These are phyloP conservation scores for Wickerhamiella sorbophila DNA, from an alignment of 805 yeast species.

Conservation along the genomic window DNA sequence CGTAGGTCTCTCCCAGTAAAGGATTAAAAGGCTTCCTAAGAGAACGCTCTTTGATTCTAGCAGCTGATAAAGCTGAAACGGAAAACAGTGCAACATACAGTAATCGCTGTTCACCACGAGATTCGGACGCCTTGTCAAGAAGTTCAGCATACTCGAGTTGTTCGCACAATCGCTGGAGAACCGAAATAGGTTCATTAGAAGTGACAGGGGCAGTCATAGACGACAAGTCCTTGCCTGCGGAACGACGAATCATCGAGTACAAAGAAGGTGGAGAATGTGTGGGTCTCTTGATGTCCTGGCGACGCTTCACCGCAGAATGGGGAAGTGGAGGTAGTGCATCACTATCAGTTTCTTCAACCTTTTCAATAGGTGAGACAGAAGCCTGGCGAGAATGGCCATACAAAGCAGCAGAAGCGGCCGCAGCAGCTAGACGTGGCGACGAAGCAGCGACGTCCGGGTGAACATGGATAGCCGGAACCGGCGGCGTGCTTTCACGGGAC, in stretches of 20 bases:
- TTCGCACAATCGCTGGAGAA: constrained; percentile 69
- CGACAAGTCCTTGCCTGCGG: constrained; percentile 81
- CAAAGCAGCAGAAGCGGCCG: not conserved
- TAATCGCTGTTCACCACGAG: constrained; percentile 37
- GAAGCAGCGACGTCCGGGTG: not conserved
- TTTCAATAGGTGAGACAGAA: too few relatives aligned
- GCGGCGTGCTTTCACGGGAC: not conserved
- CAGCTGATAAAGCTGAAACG: constrained; percentile 52
- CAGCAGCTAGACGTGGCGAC: not conserved
- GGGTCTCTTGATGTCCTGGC: constrained; percentile 41
- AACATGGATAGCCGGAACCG: not conserved
- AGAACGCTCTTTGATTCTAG: constrained; percentile 61
- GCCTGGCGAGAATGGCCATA: not conserved
- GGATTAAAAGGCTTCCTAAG: constrained; percentile 91
- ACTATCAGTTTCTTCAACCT: constrained; percentile 4
- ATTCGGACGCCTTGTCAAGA: constrained; percentile 44
- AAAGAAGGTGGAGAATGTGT: constrained; percentile 67
- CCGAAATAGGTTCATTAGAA: constrained; percentile 79
- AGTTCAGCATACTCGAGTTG: constrained; percentile 60
- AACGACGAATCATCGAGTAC: constrained; percentile 65
- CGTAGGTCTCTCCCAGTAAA: constrained; percentile 83
- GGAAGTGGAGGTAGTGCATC: constrained; percentile 57
- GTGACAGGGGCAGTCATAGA: constrained; percentile 88
- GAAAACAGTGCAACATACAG: constrained; percentile 73
- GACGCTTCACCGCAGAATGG: constrained; percentile 31